These are phyloP conservation scores for Fagus crenata DNA, from an alignment of 306 rosid species.

Conservation along the genomic window DNA sequence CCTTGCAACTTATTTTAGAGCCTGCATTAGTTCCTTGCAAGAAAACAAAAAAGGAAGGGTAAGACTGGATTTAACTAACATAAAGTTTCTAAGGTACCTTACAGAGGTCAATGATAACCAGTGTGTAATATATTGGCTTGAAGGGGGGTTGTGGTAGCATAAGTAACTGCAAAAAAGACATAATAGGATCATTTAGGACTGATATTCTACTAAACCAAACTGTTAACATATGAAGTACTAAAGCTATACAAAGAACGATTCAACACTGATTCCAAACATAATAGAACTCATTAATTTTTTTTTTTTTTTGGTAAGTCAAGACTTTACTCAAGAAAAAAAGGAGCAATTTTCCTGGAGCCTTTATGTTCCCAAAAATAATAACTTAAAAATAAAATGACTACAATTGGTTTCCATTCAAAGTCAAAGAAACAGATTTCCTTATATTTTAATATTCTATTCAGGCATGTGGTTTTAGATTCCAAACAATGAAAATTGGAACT, in stretches of 20 bases:
- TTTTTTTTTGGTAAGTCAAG: background rate
- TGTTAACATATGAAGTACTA: background rate
- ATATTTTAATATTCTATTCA: too few relatives aligned
- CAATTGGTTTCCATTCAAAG: too few relatives aligned
- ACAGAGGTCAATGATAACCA: conserved; percentile 93
- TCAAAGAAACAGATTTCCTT: too few relatives aligned
- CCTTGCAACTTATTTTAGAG: background rate
- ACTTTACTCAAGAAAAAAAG: background rate
- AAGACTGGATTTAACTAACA: conserved; percentile 4
- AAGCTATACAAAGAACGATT: background rate
- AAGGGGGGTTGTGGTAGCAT: conserved; percentile 96
- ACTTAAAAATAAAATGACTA: too few relatives aligned
- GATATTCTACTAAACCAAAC: background rate
- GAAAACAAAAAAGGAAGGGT: conserved; percentile 21
- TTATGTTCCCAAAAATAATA: background rate
- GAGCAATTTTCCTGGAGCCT: background rate
- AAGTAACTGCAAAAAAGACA: conserved; percentile 66
- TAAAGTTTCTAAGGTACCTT: conserved; percentile 60
- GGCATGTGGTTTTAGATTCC: too few relatives aligned
- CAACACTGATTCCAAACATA: background rate
- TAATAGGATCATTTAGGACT: conserved; percentile 10
- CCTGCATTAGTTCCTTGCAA: conserved; percentile 13
- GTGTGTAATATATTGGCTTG: conserved; percentile 83
- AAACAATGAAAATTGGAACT: too few relatives aligned
- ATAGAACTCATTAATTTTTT: background rate